These are phyloP conservation scores for Populus nigra DNA, from an alignment of 345 rosid genomes.

Conservation along the genomic window DNA sequence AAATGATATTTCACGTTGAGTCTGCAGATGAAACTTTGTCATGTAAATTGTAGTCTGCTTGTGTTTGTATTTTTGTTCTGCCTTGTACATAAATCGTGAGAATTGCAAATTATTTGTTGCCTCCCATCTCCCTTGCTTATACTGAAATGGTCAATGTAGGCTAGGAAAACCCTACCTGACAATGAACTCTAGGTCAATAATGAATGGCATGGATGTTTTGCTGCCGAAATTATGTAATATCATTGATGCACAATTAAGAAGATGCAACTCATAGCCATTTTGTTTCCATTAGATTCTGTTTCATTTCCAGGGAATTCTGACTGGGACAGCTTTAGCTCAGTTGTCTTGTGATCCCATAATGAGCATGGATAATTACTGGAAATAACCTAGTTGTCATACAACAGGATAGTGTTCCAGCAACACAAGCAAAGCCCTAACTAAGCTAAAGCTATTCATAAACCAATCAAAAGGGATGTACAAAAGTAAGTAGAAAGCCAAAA, in stretches of 20 bases:
- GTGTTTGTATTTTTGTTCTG: neutral
- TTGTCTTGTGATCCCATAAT: neutral
- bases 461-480: neutral
- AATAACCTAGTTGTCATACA: too few species aligned
- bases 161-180: too few species aligned
- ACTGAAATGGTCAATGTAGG: too few species aligned
- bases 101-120: neutral
- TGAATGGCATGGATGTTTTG: neutral
- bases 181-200: too few species aligned
- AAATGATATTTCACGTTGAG: slow-evolving; percentile 4
- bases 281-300: neutral
- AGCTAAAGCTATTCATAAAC: neutral
- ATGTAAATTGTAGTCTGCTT: slow-evolving; percentile 19
- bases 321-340: neutral
- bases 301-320: neutral
- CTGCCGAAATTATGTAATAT: neutral
- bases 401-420: neutral
- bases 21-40: slow-evolving; percentile 10
- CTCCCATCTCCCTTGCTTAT: neutral
- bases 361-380: neutral
- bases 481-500: neutral
- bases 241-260: too few species aligned
- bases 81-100: neutral
- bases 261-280: neutral
- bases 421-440: neutral